These are phyloP conservation scores for Microbotryomycetes sp. DNA, from an alignment of 1,284 basidiomycete genomes.

Conservation along the genomic window DNA sequence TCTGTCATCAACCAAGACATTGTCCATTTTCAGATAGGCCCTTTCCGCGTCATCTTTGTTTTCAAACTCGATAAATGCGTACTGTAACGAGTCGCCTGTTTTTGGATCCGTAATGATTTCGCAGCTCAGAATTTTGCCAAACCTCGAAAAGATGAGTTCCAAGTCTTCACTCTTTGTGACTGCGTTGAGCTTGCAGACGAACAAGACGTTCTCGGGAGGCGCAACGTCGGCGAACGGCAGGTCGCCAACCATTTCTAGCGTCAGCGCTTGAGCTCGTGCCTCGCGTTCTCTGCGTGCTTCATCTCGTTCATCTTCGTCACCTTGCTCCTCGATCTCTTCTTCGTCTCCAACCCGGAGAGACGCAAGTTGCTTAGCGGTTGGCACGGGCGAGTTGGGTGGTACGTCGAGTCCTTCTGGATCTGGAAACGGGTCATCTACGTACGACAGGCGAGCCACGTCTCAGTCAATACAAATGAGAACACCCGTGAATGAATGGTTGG, in stretches of 20 bases:
- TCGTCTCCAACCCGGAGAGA: constrained; percentile 74
- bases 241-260: constrained; percentile 98
- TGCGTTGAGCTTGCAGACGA: constrained; percentile 96
- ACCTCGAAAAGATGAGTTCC: constrained; percentile 93
- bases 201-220: constrained; percentile 95
- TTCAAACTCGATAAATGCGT: constrained; percentile 98
- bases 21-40: constrained; percentile 99
- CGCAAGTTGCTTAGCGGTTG: constrained; percentile 39
- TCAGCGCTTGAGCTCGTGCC: constrained; percentile 84
- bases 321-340: constrained; percentile 54
- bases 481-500: too few species aligned
- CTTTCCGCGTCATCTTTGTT: constrained; percentile 85
- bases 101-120: constrained; percentile 94
- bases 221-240: constrained; percentile 95
- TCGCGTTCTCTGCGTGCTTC: constrained; percentile 69
- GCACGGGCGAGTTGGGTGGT: constrained; percentile 65
- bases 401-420: constrained; percentile 69
- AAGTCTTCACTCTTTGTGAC: constrained; percentile 93
- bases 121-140: constrained; percentile 91
- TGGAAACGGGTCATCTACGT: constrained; percentile 84
- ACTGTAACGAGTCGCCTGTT: constrained; percentile 92
- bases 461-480: too few species aligned
- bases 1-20: constrained; percentile 95
- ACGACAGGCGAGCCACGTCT: not conserved
- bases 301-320: constrained; percentile 65